Conservation (phyloP, 495 filamentous ascomycete genomes). For the Corynascus novoguineensis region DNA sequence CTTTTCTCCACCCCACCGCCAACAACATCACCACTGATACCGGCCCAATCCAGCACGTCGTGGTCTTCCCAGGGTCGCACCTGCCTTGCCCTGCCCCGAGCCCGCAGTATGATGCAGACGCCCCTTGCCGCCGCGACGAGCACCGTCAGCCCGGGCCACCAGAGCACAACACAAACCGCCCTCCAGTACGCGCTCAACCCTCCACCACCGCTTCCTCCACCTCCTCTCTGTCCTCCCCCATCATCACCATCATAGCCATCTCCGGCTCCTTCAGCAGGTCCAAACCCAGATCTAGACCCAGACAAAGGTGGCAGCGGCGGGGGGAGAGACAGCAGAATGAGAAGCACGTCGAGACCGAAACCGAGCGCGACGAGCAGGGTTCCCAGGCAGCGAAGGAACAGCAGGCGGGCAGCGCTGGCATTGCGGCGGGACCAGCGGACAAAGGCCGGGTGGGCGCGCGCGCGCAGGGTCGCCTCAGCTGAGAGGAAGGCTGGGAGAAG, state of each 20-base stretch:
- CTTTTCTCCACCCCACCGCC: neutral
- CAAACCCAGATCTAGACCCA: no score
- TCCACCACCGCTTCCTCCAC: no score
- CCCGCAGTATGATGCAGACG: conserved; percentile 44
- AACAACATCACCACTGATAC: neutral
- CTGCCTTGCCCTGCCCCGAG: conserved; percentile 52
- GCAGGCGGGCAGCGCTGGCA: conserved; percentile 52
- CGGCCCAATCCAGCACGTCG: no score
- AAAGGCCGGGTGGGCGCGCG: conserved; percentile 28
- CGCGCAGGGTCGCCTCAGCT: conserved; percentile 48
- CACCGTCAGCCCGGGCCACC: conserved; percentile 56
- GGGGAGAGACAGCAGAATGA: no score
- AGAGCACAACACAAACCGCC: conserved; percentile 48
- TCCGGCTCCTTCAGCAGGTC: no score
- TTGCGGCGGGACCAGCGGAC: conserved; percentile 61
- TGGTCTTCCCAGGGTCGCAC: conserved; percentile 64
- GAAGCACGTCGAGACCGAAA: neutral
- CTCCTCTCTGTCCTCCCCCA: no score
- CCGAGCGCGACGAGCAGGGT: conserved; percentile 48
- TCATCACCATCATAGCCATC: no score
- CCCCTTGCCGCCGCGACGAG: conserved; percentile 52
- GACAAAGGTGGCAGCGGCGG: no score
- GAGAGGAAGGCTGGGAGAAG: conserved; percentile 49
- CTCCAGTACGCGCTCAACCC: conserved; percentile 45
- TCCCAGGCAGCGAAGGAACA: conserved; percentile 44